Evolutionary conservation across 1,139 yeast genomes (phyloP).

Genomic region (Magnusiomyces suaveolens): DNA sequence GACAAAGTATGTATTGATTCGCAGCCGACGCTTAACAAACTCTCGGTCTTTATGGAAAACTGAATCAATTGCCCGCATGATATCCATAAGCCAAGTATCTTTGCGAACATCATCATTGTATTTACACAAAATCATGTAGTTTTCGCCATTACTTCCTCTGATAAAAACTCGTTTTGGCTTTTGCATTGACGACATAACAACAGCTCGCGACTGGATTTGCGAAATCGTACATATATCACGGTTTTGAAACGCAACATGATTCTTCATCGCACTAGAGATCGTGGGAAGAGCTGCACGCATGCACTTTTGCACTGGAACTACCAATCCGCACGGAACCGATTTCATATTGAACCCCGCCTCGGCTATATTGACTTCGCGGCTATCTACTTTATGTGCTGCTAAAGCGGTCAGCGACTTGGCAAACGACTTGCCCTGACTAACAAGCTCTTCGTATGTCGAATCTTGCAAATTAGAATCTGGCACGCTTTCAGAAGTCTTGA

Average conservation of each 20-base stretch:
- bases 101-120: constrained; percentile 86
- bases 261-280: constrained; percentile 28
- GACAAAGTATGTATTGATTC: constrained; percentile 77
- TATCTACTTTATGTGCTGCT: background rate
- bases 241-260: constrained; percentile 46
- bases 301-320: constrained; percentile 71
- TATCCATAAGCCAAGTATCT: constrained; percentile 90
- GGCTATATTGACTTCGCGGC: constrained; percentile 1
- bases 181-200: constrained; percentile 71
- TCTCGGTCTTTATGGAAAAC: constrained; percentile 57
- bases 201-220: constrained; percentile 50
- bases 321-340: constrained; percentile 54
- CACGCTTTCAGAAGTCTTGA: constrained; percentile 18
- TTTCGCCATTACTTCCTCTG: constrained; percentile 65
- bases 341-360: constrained; percentile 40
- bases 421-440: background rate
- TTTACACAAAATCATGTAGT: constrained; percentile 71
- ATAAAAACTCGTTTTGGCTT: constrained; percentile 73
- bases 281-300: constrained; percentile 61
- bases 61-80: constrained; percentile 78
- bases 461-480: constrained; percentile 7
- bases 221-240: constrained; percentile 44
- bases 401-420: background rate
- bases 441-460: background rate
- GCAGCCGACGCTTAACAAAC: constrained; percentile 60